A percentile compares a stretch with the other conserved stretches of the same genome.
phyloP scores from a whole-genome alignment of 177 flowering plant genomes.

The Vitis hybrid region DNA sequence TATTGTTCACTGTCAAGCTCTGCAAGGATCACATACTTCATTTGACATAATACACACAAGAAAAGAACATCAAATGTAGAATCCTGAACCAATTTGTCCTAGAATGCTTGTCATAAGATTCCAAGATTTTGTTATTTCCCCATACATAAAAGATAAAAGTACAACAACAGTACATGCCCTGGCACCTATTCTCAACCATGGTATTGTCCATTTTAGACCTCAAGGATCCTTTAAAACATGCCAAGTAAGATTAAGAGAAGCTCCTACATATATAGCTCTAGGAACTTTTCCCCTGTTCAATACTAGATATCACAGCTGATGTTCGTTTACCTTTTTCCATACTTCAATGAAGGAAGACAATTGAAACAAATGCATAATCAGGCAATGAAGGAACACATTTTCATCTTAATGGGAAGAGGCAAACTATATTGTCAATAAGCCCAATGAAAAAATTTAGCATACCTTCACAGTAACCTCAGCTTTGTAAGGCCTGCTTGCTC shows the following conservation, averaged over 20 bases:
- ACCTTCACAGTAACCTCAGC: slow-evolving; percentile 75
- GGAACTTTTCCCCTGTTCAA: too few species aligned
- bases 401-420: too few species aligned
- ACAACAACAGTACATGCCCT: too few species aligned
- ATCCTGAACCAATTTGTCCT: too few species aligned
- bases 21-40: slow-evolving; percentile 30
- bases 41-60: neutral
- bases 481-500: slow-evolving; percentile 77
- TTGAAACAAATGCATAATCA: neutral
- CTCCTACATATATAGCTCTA: too few species aligned
- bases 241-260: too few species aligned
- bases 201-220: too few species aligned
- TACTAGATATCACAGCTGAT: too few species aligned
- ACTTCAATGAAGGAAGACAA: neutral
- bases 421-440: neutral
- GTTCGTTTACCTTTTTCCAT: neutral
- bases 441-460: slow-evolving; percentile 3
- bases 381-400: too few species aligned
- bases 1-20: slow-evolving; percentile 61
- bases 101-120: neutral
- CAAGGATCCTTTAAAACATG: too few species aligned
- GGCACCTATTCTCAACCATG: too few species aligned
- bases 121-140: neutral
- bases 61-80: neutral
- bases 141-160: too few species aligned